Base-by-base conservation (phyloP, 2,329 filamentous ascomycete genomes). In the Chaetoscypha palmicola region DNA sequence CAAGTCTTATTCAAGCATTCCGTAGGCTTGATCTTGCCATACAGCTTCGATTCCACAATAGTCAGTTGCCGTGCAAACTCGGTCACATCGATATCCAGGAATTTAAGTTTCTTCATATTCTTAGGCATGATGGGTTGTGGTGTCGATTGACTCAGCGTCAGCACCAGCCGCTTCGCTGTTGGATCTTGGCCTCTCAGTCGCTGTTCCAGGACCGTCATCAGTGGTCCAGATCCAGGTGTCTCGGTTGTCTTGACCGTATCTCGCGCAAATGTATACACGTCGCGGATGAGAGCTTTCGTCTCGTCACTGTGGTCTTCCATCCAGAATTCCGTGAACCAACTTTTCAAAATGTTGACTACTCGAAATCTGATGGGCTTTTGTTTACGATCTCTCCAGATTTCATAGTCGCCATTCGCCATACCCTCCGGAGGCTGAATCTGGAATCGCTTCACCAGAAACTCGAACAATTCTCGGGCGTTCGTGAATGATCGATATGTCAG, bases 91-190 rank as follows among this genome's bases (percentile, higher is more conserved):
- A 98, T 96, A 62, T 98, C 92, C 44, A 97, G 69, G 68, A 98
- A 97, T 66, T 97, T 98, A 56, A 98, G 77, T 67, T 96, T 98
- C 76, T 92, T 96, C 89, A 98, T 94, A 64, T 97, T 96, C 74
- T 95, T 96, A 1, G 92, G 92, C 63, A 96, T 80, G 61, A 97
- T 96, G 1, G 92, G 88, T 26, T 84, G 71, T 3, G 92, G 91
- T 1, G 86, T 85, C 50, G 86, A 83, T 56, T 83, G 82, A 61
- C 81, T 91, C 51, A 92, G 71, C 0, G 89, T 97, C 50, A 92
- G 81, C 14, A 98, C 82, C 62, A 98, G 76, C 24, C 87, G 81
- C 61, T 94, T 90, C 8, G 83, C 83, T 16, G 86, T 83, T 12
- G 84, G 84, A 53, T 97, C 92, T 61, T 94, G 89, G 46, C 92